These are phyloP conservation scores for Neurospora crassa DNA, from an alignment of 2,329 filamentous ascomycete species.

Conservation along the genomic window DNA sequence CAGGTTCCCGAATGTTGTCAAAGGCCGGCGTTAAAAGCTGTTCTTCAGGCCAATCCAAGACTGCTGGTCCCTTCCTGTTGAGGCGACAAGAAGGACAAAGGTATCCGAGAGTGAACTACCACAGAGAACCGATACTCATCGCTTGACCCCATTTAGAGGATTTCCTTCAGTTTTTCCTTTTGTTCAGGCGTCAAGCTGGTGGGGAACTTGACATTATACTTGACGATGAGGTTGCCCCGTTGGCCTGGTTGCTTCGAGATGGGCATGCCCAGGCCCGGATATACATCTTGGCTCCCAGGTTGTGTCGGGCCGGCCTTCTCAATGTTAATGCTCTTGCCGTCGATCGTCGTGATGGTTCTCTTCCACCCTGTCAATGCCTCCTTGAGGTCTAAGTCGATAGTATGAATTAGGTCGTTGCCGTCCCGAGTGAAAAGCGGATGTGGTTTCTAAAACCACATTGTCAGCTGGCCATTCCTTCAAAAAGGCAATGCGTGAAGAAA, in stretches of 20 bases:
- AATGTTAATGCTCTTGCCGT: conserved; percentile 74
- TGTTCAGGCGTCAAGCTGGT: conserved; percentile 64
- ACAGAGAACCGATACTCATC: not conserved
- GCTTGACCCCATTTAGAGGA: conserved; percentile 42
- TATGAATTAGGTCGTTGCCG: conserved; percentile 76
- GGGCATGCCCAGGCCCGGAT: conserved; percentile 86
- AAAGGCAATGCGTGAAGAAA: not conserved
- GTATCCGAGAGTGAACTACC: not conserved
- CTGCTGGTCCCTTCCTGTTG: not conserved
- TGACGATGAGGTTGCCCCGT: conserved; percentile 80
- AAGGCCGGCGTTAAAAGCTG: not conserved
- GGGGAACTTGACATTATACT: conserved; percentile 90
- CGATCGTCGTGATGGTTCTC: conserved; percentile 85
- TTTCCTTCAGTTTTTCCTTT: conserved; percentile 71
- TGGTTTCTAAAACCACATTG: conserved; percentile 54
- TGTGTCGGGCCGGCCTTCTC: conserved; percentile 77
- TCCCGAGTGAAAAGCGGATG: conserved; percentile 79
- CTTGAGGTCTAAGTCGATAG: conserved; percentile 75
- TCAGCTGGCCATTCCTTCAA: conserved; percentile 31
- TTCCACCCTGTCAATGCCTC: conserved; percentile 93
- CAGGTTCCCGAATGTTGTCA: not conserved
- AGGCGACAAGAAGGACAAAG: not conserved
- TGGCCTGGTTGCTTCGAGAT: conserved; percentile 80
- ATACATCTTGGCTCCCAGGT: conserved; percentile 71
- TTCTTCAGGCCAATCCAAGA: not conserved